Conservation (phyloP, 768 basidiomycete species). For the Cystofilobasidium ferigula region DNA sequence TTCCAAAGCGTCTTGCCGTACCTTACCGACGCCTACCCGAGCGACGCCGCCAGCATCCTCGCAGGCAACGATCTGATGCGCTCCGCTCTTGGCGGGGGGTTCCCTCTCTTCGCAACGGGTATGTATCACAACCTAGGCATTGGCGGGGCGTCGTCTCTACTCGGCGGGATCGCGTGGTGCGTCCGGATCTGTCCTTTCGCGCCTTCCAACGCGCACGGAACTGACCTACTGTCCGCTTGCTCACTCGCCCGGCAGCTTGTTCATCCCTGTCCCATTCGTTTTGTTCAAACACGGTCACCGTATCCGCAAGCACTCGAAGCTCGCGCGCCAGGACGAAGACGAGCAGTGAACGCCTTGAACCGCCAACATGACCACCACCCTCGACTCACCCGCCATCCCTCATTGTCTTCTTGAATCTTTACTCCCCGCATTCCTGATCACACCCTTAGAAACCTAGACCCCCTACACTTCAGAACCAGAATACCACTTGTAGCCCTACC, state of each 20-base stretch:
- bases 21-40: conserved; percentile 14
- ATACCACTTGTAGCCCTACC: too few species aligned
- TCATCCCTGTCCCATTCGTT: neutral
- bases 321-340: neutral
- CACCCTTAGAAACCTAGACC: too few species aligned
- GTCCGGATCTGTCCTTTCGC: neutral
- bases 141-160: conserved; percentile 1
- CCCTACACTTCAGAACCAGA: too few species aligned
- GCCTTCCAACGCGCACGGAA: neutral
- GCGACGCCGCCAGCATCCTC: conserved; percentile 13
- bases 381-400: too few species aligned
- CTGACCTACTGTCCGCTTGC: neutral
- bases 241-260: neutral
- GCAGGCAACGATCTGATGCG: conserved; percentile 19
- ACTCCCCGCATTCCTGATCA: too few species aligned
- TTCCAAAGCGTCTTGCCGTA: conserved; percentile 18
- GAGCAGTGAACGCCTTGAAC: neutral
- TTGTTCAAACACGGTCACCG: neutral
- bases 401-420: too few species aligned
- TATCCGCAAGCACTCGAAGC: neutral
- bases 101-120: conserved; percentile 7
- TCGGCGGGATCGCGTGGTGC: neutral
- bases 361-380: too few species aligned
- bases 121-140: conserved; percentile 1
- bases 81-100: neutral